phyloP scores from a whole-genome alignment of 129 eudicot species.

The Saussurea involucrata region DNA sequence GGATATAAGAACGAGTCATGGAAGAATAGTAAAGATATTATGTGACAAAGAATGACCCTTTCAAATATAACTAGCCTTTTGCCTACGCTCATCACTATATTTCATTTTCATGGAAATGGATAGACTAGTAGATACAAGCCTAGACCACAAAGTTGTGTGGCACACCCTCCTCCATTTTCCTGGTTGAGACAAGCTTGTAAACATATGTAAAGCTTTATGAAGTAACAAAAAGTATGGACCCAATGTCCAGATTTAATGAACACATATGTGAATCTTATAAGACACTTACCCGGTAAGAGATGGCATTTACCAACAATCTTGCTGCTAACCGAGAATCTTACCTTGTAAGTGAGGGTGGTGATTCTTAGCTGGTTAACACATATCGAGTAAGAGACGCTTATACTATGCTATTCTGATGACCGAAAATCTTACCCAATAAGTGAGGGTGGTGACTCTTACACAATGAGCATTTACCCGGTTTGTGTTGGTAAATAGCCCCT shows the following conservation, averaged over 20 bases:
- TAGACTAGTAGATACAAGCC: neutral
- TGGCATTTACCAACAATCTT: neutral
- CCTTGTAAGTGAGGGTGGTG: neutral
- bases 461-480: neutral
- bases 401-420: neutral
- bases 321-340: no score
- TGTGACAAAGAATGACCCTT: neutral
- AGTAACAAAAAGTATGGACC: neutral
- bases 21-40: neutral
- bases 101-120: neutral
- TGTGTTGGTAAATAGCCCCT: neutral
- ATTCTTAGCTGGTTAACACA: neutral
- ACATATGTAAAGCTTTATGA: no score
- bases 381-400: neutral
- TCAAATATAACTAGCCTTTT: neutral
- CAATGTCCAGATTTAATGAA: no score
- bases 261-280: no score
- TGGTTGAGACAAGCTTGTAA: neutral
- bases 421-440: neutral
- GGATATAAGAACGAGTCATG: neutral
- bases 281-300: no score
- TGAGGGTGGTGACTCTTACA: neutral
- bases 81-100: neutral
- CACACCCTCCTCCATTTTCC: neutral
- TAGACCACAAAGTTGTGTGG: neutral